These are phyloP conservation scores for Tilletia caries DNA, from an alignment of 1,284 basidiomycete species.

Conservation along the genomic window DNA sequence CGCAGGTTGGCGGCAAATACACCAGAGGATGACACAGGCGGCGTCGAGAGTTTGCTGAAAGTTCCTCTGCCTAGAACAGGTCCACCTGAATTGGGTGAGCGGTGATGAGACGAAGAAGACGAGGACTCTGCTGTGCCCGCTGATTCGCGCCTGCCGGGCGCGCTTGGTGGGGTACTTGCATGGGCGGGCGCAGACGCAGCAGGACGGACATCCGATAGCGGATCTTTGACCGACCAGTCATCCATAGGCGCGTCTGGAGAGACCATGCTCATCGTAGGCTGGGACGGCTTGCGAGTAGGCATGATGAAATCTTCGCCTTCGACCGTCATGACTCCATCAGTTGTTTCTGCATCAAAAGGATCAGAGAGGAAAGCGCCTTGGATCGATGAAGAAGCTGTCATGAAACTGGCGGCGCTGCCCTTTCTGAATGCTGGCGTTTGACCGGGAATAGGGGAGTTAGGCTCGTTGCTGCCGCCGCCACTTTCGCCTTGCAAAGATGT, in stretches of 20 bases:
- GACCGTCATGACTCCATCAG: not conserved
- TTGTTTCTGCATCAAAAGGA: not conserved
- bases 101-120: not conserved
- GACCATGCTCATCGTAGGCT: not conserved
- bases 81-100: not conserved
- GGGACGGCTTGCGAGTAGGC: not conserved
- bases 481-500: too few relatives aligned
- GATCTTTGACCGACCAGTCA: not conserved
- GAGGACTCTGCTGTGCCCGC: not conserved
- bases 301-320: not conserved
- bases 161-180: not conserved
- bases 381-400: not conserved
- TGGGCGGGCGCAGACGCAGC: not conserved
- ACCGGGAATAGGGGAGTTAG: too few relatives aligned
- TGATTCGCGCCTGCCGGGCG: not conserved
- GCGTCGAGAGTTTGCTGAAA: not conserved
- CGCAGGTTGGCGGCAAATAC: not conserved
- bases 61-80: not conserved
- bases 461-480: too few relatives aligned
- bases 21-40: not conserved
- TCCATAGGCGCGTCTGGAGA: too few relatives aligned
- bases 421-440: not conserved
- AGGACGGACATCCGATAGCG: not conserved
- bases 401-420: not conserved
- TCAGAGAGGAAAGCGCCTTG: not conserved